These are phyloP conservation scores for Colletotrichum liriopes DNA, from an alignment of 2,329 filamentous ascomycete genomes.

Conservation along the genomic window DNA sequence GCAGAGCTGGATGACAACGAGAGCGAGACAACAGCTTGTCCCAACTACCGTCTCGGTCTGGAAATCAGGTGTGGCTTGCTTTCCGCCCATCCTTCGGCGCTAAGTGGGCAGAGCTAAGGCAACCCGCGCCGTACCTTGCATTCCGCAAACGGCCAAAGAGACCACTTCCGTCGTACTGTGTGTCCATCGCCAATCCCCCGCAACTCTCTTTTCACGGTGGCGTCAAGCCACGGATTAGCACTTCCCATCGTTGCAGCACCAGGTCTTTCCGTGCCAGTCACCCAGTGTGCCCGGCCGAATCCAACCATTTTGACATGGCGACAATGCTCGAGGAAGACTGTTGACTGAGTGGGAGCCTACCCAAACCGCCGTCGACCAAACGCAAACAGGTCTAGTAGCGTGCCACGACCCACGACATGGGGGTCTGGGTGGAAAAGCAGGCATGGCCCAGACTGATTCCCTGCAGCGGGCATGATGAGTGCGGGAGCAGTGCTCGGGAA, in stretches of 20 bases:
- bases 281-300: not conserved
- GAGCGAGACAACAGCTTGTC: conserved; percentile 6
- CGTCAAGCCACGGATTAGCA: conserved; percentile 31
- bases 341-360: not conserved
- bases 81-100: conserved; percentile 31
- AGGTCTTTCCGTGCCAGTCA: not conserved
- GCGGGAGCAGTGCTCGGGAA: conserved; percentile 31
- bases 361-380: conserved; percentile 23
- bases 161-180: conserved; percentile 17
- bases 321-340: not conserved
- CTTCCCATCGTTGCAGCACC: conserved; percentile 7
- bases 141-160: conserved; percentile 36
- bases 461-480: conserved; percentile 24
- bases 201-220: conserved; percentile 20
- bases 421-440: conserved; percentile 22
- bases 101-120: conserved; percentile 20
- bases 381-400: conserved; percentile 36
- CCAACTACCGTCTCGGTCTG: conserved; percentile 18
- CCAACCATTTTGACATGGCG: conserved; percentile 24
- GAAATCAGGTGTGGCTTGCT: conserved; percentile 41
- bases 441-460: conserved; percentile 24
- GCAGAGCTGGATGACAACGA: not conserved
- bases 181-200: conserved; percentile 10
- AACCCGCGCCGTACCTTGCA: conserved; percentile 37
- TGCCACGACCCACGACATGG: conserved; percentile 33